Evolutionary conservation across 345 rosid species (phyloP).

Genomic region (Euphorbia tirucalli): DNA sequence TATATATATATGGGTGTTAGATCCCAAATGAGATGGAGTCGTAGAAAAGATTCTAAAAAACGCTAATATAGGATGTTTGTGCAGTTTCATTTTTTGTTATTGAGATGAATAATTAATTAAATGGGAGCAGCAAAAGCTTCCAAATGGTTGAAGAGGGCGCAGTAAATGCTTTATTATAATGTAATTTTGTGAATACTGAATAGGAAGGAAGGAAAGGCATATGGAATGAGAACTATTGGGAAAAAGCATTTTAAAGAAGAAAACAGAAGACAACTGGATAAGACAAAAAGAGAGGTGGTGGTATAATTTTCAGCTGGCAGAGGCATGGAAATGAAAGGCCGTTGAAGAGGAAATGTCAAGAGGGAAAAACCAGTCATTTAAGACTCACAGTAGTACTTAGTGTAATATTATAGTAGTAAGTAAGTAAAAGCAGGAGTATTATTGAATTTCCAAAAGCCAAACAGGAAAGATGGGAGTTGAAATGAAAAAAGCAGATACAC

Average conservation of each 20-base stretch:
- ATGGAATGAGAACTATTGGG: conserved; percentile 17
- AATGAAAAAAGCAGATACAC: neutral
- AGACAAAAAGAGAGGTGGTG: conserved; percentile 40
- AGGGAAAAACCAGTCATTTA: conserved; percentile 25
- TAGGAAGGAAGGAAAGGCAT: too few relatives aligned
- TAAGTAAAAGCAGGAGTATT: too few relatives aligned
- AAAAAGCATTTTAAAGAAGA: conserved; percentile 17
- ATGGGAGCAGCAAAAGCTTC: too few relatives aligned
- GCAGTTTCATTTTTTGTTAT: too few relatives aligned
- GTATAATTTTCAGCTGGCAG: conserved; percentile 11
- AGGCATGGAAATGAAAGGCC: conserved; percentile 30
- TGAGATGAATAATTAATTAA: too few relatives aligned
- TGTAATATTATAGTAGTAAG: too few relatives aligned
- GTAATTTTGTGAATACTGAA: too few relatives aligned
- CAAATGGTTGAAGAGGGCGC: too few relatives aligned
- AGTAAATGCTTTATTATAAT: too few relatives aligned
- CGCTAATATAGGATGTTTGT: too few relatives aligned
- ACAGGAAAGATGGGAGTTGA: neutral
- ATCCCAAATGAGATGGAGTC: neutral
- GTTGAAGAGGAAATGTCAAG: conserved; percentile 42
- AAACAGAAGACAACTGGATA: conserved; percentile 28
- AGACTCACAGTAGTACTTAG: conserved; percentile 15
- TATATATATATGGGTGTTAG: neutral
- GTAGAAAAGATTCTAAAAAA: too few relatives aligned
- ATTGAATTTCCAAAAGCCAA: too few relatives aligned